Conservation (phyloP, 768 basidiomycete species). For the Chlorophyllum brunneum region DNA sequence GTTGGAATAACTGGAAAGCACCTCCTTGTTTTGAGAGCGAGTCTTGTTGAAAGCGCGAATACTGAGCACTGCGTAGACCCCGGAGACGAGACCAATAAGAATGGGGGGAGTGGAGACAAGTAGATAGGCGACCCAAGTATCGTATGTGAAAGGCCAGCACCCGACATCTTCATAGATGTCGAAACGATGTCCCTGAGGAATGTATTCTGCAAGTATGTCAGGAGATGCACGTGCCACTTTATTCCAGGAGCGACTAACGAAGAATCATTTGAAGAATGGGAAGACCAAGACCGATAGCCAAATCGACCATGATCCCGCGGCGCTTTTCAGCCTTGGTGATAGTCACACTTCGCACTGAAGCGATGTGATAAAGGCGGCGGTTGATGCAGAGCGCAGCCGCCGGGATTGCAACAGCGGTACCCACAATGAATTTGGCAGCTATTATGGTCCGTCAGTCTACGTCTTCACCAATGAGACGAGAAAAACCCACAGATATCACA, state of each 20-base stretch:
- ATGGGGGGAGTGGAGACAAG: constrained; percentile 41
- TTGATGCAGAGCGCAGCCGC: constrained; percentile 56
- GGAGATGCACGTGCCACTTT: background rate
- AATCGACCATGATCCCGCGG: constrained; percentile 45
- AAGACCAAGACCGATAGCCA: constrained; percentile 50
- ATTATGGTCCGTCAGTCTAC: background rate
- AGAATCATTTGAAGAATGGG: constrained; percentile 45
- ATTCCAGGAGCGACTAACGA: constrained; percentile 27
- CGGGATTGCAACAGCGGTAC: constrained; percentile 43
- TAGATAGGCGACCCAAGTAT: constrained; percentile 40
- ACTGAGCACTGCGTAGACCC: constrained; percentile 33
- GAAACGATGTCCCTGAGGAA: constrained; percentile 56
- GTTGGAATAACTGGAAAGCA: constrained; percentile 34
- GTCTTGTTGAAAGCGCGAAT: constrained; percentile 38
- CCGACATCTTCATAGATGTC: constrained; percentile 58
- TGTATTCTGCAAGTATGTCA: constrained; percentile 33
- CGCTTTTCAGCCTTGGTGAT: constrained; percentile 49
- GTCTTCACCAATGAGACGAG: background rate
- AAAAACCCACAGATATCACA: constrained; percentile 53
- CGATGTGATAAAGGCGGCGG: constrained; percentile 61
- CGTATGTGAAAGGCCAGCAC: constrained; percentile 48
- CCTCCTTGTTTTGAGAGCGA: constrained; percentile 39
- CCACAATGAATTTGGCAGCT: constrained; percentile 46
- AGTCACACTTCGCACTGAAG: constrained; percentile 46
- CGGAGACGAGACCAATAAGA: constrained; percentile 36